Base-by-base conservation (phyloP, 345 rosid species). In the Salix dunnii region DNA sequence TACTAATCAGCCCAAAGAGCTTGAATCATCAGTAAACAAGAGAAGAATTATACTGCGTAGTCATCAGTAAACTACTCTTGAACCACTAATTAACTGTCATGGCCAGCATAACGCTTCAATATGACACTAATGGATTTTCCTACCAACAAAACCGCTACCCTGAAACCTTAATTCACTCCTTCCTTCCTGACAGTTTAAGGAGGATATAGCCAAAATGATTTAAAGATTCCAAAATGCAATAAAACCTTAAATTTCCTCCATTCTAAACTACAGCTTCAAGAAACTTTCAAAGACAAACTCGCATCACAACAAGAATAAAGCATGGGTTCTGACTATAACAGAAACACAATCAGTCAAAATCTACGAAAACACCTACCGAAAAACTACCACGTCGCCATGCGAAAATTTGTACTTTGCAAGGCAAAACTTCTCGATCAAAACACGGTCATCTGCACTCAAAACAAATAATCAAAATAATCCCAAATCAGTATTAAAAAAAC, bases 381-480 rank as follows among this genome's bases (percentile, higher is more conserved):
- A 91, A 78, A 93, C 89, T 35, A 93, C 80, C 55, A 93, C 93
- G 74, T 95, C 97, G 2, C 97, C 99, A 51, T 76, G 89, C 2
- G 93, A 88, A 76, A 96, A 96, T 78, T 87, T 89, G 87, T 91
- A 96, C 60, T 87, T 82, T n/a, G 35, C 73, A 62, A 91, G 92
- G 87, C 96, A 92, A 68, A 88, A 80, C 80, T 93, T 96, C 78
- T 93, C 97, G 46, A 93, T 84, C 20, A 93, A 82, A 71, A 96
- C 94, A 80, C 75, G 82, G 78, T 96, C 99, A 85, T 92, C 99
- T 93, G 89, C 89, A 85, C 36, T 38, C 75, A 84, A 81, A 64
- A 71, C 60, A 73, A 28, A 31, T 7, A 18, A 79, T 78, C 36
- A 84, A 74, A 43, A 68, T 25, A 67, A 43, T 70, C 42, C 74